Evolutionary conservation across 768 basidiomycete genomes (phyloP), one percentile per base, ranked within the genome.

Genomic region (Mycena capillaripes): DNA sequence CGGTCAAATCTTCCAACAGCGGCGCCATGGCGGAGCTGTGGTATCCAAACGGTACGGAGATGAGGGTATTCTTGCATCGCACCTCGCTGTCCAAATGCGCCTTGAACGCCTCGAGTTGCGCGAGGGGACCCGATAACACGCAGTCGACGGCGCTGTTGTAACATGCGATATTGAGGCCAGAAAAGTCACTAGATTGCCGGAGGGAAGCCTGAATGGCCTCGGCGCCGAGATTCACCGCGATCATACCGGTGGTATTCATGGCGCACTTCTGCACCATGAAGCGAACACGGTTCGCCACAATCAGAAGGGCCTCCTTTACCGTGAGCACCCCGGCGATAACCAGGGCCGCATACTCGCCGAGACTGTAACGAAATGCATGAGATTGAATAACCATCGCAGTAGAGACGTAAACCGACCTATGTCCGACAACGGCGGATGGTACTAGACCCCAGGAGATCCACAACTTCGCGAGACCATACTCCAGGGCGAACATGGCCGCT

Each of bases 291-390:
- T 81, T 82, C 3, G 89, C 91, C 46, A 94, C 86, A 29, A 94
- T 78, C 5, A 81, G 79, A 17, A 95, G 82, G 4, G 90, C 92
- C 19, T 87, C 88, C 70, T 87, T 82, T 21, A 94, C 80, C 0
- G 85, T 83, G 17, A 95, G 75, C 1, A 92, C 89, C 0, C 84
- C 87, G 0, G 93, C 89, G n/a, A 86, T 81, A 21, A 91, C 90
- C 46, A 94, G 86, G 12, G 91, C 93, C 10, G 89, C 90, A 65
- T 93, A 94, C 82, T 95, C 93, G 46, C 93, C 93, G 21, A 95
- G 85, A 79, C 93, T 95, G 70, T 19, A 23, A 21, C 53, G 11
- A 56, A 25, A 21, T 55, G 53, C n/a, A 72, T 42, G 38, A 25
- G 0, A 27, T 16, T 29, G 12, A 58, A 58, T 30, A 77, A 30